phyloP scores from a whole-genome alignment of 2,329 filamentous ascomycete species.

The Neonectria neomacrospora region DNA sequence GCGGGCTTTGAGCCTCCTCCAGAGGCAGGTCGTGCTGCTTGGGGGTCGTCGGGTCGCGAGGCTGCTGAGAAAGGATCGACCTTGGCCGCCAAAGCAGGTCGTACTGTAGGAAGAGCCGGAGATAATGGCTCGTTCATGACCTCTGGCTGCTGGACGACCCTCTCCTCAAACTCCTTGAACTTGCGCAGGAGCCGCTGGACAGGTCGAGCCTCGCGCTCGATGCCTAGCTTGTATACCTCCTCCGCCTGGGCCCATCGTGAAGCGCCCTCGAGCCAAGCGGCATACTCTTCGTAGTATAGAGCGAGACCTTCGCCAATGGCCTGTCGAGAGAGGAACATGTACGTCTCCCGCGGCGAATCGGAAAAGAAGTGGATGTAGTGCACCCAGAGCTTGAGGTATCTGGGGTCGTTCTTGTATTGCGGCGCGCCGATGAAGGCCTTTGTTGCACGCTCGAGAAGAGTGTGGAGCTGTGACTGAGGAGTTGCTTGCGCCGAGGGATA shows the following conservation, averaged over 20 bases:
- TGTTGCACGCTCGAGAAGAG: constrained; percentile 90
- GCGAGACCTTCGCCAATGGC: constrained; percentile 87
- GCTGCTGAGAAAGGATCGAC: constrained; percentile 80
- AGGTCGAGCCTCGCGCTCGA: constrained; percentile 88
- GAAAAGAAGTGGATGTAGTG: constrained; percentile 94
- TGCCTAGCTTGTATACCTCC: constrained; percentile 90
- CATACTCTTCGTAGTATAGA: constrained; percentile 97
- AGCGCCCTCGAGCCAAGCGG: constrained; percentile 87
- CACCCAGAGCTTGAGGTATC: constrained; percentile 94
- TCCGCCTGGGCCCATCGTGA: constrained; percentile 90
- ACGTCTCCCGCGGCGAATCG: constrained; percentile 92
- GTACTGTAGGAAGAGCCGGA: constrained; percentile 84
- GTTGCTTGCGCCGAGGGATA: constrained; percentile 96
- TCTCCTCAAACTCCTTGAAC: constrained; percentile 89
- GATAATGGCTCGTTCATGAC: constrained; percentile 77
- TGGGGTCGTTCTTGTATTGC: constrained; percentile 94
- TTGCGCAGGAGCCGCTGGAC: constrained; percentile 85
- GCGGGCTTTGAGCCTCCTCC: constrained; percentile 70
- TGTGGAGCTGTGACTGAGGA: constrained; percentile 87
- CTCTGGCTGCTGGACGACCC: constrained; percentile 74
- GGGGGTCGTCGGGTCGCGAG: constrained; percentile 69
- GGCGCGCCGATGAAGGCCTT: constrained; percentile 85
- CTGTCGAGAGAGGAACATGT: constrained; percentile 89
- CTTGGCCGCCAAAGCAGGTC: constrained; percentile 87
- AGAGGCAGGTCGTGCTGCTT: constrained; percentile 66